Evolutionary conservation across 2,329 filamentous ascomycete species (phyloP), one percentile per base, ranked within the genome.

Genomic region (Pestalotiopsis fici): DNA sequence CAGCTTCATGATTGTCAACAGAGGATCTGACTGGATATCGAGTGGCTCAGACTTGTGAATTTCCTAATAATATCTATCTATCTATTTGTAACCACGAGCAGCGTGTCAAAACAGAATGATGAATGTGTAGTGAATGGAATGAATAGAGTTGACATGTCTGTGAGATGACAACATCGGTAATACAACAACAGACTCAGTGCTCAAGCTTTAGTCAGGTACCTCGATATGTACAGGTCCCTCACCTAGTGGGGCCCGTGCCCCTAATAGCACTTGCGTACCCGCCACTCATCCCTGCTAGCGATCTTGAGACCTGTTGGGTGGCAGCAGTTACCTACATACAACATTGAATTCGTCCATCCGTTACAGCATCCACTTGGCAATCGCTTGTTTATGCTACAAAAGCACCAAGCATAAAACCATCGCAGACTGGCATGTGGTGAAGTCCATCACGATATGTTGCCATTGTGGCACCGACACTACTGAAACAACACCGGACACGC

Each of bases 361-460:
- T 43, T 18, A 15, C 43, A 50, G 43, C 43, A 50, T 50, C 43
- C n/a, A 50, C n/a, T 18, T 9, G 43, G 43, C 43, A 50, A 50
- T 50, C n/a, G 43, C 15, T 50, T 50, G 43, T 50, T 50, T 18
- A 50, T 50, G 18, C 43, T 47, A n/a, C 7, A 18, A 9, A 12
- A 25, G 23, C 21, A 3, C 21, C 9, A 18, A 25, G 57, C n/a
- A 18, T 31, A 7, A n/a, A 5, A 13, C n/a, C 18, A 35, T 13
- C 1, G n/a, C 23, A 25, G 27, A 31, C 57, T 60, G 62, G 23
- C 23, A 64, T 64, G 62, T 27, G 35, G 62, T 64, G 62, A 64
- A 64, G 62, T n/a, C 25, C 43, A 64, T 18, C 15, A 23, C 18
- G 12, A 12, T 15, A 21, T 55, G 50, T n/a, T 63, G 62, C 62